A percentile compares a stretch with the other conserved stretches of the same genome.
These are phyloP conservation scores for Myriangium duriaei DNA, from an alignment of 2,329 filamentous ascomycete genomes.

Conservation along the genomic window DNA sequence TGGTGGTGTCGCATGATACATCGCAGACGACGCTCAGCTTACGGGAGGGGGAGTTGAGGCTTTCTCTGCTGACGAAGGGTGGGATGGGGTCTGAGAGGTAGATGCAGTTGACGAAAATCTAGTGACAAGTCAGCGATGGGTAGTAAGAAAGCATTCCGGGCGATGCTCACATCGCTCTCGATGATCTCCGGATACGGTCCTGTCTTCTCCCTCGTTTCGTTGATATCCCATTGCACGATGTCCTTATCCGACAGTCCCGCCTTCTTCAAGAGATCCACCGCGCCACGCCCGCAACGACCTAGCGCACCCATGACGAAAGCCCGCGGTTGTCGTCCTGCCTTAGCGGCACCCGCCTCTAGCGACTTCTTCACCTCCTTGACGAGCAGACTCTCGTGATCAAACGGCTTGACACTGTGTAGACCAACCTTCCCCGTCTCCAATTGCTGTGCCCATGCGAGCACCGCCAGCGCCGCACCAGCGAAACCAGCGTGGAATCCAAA, in stretches of 20 bases:
- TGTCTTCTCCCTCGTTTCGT: conserved; percentile 58
- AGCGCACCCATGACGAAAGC: conserved; percentile 72
- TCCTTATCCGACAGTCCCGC: conserved; percentile 58
- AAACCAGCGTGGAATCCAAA: conserved; percentile 65
- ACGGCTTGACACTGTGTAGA: conserved; percentile 54
- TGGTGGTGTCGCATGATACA: conserved; percentile 63
- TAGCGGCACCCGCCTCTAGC: conserved; percentile 53
- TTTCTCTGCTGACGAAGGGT: conserved; percentile 64
- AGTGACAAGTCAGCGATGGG: conserved; percentile 58
- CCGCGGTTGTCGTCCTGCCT: conserved; percentile 54
- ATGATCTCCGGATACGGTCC: conserved; percentile 26
- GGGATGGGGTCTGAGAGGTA: conserved; percentile 71
- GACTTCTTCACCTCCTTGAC: conserved; percentile 62
- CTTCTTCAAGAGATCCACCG: conserved; percentile 65
- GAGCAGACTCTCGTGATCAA: conserved; percentile 62
- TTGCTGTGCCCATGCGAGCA: conserved; percentile 77
- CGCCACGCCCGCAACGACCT: conserved; percentile 70
- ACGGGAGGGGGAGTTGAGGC: conserved; percentile 54
- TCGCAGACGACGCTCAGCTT: conserved; percentile 60
- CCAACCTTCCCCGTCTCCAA: conserved; percentile 54
- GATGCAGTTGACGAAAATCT: conserved; percentile 66
- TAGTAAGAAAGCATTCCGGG: conserved; percentile 40
- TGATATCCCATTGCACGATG: conserved; percentile 65
- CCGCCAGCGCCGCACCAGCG: conserved; percentile 46
- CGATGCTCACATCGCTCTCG: conserved; percentile 26